Conservation (phyloP, 2,329 filamentous ascomycete genomes). For the Fusarium sterilihyphosum region DNA sequence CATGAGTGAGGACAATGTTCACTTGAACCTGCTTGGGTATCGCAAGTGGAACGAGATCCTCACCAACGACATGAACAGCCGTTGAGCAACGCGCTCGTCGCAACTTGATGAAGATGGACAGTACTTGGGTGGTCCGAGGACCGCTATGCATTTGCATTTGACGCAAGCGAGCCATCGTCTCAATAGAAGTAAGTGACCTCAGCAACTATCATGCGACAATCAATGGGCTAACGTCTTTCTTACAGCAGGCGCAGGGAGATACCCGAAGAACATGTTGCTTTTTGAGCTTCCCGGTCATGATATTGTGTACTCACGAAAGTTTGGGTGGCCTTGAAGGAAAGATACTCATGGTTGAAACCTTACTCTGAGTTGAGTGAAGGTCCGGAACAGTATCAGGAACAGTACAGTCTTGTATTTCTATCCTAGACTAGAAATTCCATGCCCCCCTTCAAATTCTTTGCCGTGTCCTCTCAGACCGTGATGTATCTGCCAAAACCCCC, state of each 20-base stretch:
- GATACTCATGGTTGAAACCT: too few relatives aligned
- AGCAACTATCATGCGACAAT: accelerated
- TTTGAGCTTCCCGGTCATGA: background rate
- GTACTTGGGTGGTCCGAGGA: background rate
- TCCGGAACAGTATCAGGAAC: too few relatives aligned
- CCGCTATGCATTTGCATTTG: background rate
- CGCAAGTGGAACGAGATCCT: background rate
- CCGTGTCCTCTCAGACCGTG: accelerated
- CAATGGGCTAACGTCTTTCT: accelerated
- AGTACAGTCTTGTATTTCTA: background rate
- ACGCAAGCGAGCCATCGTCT: background rate
- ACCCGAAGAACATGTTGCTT: accelerated
- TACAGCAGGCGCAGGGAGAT: accelerated
- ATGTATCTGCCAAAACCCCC: accelerated
- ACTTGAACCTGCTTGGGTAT: slow-evolving; percentile 6
- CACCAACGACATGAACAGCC: background rate
- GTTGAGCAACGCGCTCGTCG: background rate
- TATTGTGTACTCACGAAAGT: accelerated
- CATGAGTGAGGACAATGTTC: slow-evolving; percentile 4
- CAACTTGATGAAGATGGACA: accelerated
- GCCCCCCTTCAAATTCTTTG: accelerated
- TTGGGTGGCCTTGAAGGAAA: too few relatives aligned
- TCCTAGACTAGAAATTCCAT: background rate
- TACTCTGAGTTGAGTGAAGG: too few relatives aligned
- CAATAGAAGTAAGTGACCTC: background rate